phyloP scores from a whole-genome alignment of 768 basidiomycete genomes.

The Podaxis sp. region DNA sequence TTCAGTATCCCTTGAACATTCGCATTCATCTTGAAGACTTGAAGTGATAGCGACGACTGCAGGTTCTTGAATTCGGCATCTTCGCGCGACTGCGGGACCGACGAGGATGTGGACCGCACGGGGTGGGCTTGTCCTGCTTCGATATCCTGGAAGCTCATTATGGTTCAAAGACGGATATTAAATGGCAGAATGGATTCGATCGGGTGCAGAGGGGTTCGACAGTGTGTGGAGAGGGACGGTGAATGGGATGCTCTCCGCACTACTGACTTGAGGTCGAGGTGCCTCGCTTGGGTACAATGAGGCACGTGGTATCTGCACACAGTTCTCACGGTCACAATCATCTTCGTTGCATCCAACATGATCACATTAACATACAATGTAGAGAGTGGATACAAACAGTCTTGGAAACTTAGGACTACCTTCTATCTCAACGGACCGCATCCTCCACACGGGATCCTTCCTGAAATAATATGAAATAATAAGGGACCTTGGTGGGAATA shows the following conservation, averaged over 20 bases:
- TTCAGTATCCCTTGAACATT: slow-evolving; percentile 95
- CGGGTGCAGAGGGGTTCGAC: not conserved
- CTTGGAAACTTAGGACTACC: too few relatives aligned
- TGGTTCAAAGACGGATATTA: slow-evolving; percentile 3
- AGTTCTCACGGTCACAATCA: slow-evolving; percentile 1
- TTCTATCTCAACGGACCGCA: too few relatives aligned
- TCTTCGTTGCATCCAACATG: not conserved
- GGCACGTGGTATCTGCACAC: not conserved
- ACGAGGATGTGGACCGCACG: slow-evolving; percentile 26
- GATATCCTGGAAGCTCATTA: slow-evolving; percentile 55
- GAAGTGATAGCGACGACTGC: slow-evolving; percentile 79
- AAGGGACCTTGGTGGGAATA: too few relatives aligned
- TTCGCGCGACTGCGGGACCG: slow-evolving; percentile 43
- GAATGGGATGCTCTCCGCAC: not conserved
- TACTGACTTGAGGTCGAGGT: not conserved
- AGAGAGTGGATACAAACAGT: not conserved
- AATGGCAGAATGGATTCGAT: not conserved
- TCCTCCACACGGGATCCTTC: too few relatives aligned
- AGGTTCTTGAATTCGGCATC: slow-evolving; percentile 73
- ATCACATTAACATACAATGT: not conserved
- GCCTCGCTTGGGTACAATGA: not conserved
- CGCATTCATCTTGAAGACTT: slow-evolving; percentile 98
- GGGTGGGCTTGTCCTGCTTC: slow-evolving; percentile 42
- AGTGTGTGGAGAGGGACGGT: not conserved
- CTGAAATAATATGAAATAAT: too few relatives aligned